phyloP scores from a whole-genome alignment of 164 flowering plant genomes.

The Vitis cinerea region DNA sequence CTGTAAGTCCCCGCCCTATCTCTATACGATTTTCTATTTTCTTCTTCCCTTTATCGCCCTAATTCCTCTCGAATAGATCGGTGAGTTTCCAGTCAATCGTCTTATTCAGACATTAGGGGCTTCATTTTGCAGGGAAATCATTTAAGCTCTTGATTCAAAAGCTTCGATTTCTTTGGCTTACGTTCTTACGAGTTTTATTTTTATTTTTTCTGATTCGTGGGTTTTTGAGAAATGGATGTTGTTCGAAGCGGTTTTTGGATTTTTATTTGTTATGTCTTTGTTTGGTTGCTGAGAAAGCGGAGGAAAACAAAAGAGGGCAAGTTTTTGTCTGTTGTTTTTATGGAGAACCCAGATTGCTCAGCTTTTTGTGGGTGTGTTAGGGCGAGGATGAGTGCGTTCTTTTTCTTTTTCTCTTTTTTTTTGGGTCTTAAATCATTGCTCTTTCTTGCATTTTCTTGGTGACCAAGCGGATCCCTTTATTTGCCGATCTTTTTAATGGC shows the following conservation, averaged over 20 bases:
- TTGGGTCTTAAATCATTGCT: too few relatives aligned
- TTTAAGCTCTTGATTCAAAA: too few relatives aligned
- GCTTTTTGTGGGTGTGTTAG: too few relatives aligned
- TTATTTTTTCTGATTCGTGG: not conserved
- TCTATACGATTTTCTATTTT: not conserved
- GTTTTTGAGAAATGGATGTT: not conserved
- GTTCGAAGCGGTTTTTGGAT: not conserved
- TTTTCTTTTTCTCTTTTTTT: too few relatives aligned
- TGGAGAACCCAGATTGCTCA: too few relatives aligned
- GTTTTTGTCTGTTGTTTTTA: too few relatives aligned
- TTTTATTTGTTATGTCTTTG: not conserved
- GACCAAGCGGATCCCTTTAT: too few relatives aligned
- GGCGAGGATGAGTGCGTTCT: too few relatives aligned
- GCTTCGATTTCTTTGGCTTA: too few relatives aligned
- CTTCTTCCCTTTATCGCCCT: not conserved
- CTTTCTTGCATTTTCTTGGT: too few relatives aligned
- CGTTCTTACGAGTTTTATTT: not conserved
- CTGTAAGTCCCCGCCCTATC: constrained; percentile 25
- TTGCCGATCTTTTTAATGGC: too few relatives aligned
- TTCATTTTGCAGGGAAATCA: not conserved
- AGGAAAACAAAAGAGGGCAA: not conserved
- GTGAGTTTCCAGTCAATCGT: not conserved
- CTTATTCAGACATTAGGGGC: not conserved
- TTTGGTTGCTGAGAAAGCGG: constrained; percentile 8
- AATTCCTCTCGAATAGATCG: too few relatives aligned